Evolutionary conservation across 169 alveolate genomes (phyloP).

Genomic region (Perkinsus olseni): DNA sequence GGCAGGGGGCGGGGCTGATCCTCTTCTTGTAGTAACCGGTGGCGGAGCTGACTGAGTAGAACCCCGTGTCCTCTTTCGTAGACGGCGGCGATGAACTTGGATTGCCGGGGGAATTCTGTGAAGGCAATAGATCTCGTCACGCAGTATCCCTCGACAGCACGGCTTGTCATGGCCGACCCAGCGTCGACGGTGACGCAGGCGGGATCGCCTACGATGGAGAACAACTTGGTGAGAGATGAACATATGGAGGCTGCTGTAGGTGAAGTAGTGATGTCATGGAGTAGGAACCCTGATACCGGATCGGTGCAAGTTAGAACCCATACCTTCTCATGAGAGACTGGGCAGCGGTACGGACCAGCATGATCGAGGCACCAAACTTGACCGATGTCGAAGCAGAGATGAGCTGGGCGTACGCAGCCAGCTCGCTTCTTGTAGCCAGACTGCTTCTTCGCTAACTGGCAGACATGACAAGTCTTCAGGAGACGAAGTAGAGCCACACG

Average conservation of each 20-base stretch:
- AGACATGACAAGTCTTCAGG: too few relatives aligned
- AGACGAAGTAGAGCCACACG: too few relatives aligned
- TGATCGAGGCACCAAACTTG: too few relatives aligned
- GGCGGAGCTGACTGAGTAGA: neutral
- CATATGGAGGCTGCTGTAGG: neutral
- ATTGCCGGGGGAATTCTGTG: neutral
- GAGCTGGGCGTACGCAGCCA: too few relatives aligned
- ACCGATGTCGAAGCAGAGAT: too few relatives aligned
- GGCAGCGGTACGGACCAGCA: too few relatives aligned
- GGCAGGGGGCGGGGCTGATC: neutral
- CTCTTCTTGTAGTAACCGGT: neutral
- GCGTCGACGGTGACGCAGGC: neutral
- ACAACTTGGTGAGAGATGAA: neutral
- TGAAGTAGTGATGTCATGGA: neutral
- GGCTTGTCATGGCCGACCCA: neutral
- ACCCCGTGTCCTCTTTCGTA: neutral
- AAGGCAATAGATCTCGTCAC: neutral
- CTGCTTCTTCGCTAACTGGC: too few relatives aligned
- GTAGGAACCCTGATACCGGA: neutral
- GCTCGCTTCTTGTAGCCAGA: too few relatives aligned
- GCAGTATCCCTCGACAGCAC: neutral
- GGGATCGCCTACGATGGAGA: neutral
- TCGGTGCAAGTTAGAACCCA: neutral
- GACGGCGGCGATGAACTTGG: neutral
- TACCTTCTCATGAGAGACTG: too few relatives aligned